Evolutionary conservation across 2,329 filamentous ascomycete species (phyloP).

Genomic region (Fusarium citri): DNA sequence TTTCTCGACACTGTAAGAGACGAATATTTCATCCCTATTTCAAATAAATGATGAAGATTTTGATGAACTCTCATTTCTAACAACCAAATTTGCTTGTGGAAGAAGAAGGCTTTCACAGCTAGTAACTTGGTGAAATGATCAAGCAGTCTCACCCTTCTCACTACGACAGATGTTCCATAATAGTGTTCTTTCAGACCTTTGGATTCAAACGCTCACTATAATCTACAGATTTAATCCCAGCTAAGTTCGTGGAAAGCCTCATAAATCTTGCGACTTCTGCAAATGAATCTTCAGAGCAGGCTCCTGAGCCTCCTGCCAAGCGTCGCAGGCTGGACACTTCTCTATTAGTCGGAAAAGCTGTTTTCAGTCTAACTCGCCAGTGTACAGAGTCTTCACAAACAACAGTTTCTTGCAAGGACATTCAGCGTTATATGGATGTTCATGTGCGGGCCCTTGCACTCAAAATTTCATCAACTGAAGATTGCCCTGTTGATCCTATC

Average conservation of each 20-base stretch:
- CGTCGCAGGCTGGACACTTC: slow-evolving; percentile 47
- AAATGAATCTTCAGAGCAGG: slow-evolving; percentile 7
- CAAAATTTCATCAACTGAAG: slow-evolving; percentile 28
- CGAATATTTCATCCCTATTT: background rate
- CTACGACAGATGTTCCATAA: background rate
- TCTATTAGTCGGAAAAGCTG: slow-evolving; percentile 37
- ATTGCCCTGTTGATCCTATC: slow-evolving; percentile 16
- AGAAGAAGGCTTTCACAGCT: background rate
- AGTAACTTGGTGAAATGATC: background rate
- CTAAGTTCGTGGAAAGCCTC: slow-evolving; percentile 39
- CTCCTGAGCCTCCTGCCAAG: slow-evolving; percentile 45
- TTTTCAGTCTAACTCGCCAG: slow-evolving; percentile 46
- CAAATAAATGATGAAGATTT: background rate
- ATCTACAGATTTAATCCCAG: slow-evolving; percentile 44
- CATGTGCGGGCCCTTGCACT: slow-evolving; percentile 19
- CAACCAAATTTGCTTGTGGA: background rate
- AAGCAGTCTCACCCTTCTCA: background rate
- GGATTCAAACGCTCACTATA: background rate
- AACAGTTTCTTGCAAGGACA: slow-evolving; percentile 24
- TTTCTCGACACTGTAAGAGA: background rate
- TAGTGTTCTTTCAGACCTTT: background rate
- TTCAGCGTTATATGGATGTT: slow-evolving; percentile 42
- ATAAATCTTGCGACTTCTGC: slow-evolving; percentile 35
- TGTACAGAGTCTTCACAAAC: slow-evolving; percentile 26
- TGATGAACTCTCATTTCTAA: background rate